These are phyloP conservation scores for Sungouiella blattae DNA, from an alignment of 805 yeast genomes.

Conservation along the genomic window DNA sequence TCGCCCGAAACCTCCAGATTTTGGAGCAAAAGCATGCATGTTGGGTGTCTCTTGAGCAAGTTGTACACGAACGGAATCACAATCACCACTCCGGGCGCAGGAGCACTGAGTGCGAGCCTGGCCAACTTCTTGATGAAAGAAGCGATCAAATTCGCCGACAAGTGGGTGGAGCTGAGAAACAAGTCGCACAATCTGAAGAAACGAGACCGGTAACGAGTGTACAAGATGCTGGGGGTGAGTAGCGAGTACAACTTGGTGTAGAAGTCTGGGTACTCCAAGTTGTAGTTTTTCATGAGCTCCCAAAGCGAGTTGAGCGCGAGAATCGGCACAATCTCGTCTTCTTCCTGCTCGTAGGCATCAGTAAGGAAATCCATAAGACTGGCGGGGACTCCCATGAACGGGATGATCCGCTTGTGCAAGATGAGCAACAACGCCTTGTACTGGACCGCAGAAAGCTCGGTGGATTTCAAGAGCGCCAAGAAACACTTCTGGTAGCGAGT, in stretches of 20 bases:
- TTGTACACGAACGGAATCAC: constrained; percentile 90
- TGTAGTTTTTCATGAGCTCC: constrained; percentile 74
- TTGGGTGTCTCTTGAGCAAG: constrained; percentile 84
- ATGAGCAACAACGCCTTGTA: constrained; percentile 66
- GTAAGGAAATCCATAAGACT: constrained; percentile 90
- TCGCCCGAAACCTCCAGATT: constrained; percentile 28
- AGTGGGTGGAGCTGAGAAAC: constrained; percentile 82
- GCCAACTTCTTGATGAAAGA: constrained; percentile 84
- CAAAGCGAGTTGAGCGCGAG: constrained; percentile 85
- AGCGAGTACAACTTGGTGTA: constrained; percentile 77
- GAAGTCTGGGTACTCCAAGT: constrained; percentile 90
- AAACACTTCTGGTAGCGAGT: constrained; percentile 68
- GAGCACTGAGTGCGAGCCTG: constrained; percentile 67
- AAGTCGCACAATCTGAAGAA: constrained; percentile 84
- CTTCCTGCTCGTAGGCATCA: constrained; percentile 62
- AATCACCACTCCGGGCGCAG: constrained; percentile 86
- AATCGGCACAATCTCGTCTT: constrained; percentile 55
- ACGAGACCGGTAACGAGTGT: constrained; percentile 77
- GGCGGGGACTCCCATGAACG: constrained; percentile 75
- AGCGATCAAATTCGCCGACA: constrained; percentile 79
- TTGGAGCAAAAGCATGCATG: constrained; percentile 88
- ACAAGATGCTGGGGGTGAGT: constrained; percentile 70
- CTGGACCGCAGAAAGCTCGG: constrained; percentile 49
- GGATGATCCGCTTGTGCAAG: constrained; percentile 81
- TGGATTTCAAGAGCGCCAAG: constrained; percentile 49